Base-by-base conservation (phyloP, 2,329 filamentous ascomycete species). In the Trichoderma arundinaceum region DNA sequence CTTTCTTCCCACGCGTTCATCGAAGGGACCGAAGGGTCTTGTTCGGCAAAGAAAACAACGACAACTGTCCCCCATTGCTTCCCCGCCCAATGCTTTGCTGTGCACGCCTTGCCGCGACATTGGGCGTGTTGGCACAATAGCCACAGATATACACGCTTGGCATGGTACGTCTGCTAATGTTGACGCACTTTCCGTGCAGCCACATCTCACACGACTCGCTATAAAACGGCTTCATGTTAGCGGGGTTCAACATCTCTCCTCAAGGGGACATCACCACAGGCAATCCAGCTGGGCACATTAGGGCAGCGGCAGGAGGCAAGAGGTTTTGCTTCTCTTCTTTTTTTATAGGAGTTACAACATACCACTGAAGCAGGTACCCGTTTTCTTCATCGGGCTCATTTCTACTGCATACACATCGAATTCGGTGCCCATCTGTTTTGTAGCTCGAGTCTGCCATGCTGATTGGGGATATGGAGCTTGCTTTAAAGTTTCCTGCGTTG, bases 151-250 rank as follows among this genome's bases (percentile, higher is more conserved):
- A 90, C 5, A 89, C 84, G 12, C 81, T 80, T 5, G 87, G 85
- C 69, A 86, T 81, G n/a, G 81, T 82, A 65, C 83, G 80, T 54
- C 81, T 81, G 52, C 82, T 84, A 68, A 89, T 84, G 68, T 86
- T 86, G 70, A 88, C 81, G 72, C 87, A 90, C 65, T 80, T 81
- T n/a, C 84, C 86, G 72, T 90, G 87, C 35, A 89, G 82, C 82
- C 84, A 88, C 79, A 87, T 84, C 71, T 89, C 86, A 72, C 87
- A 90, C 28, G 85, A 86, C 76, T 88, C 84, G 71, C 87, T 89
- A 70, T 3, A 38, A 62, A 28, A 52, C 9, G 38, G n/a, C 39
- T 22, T 22, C 33, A 48, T 63, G 56, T 67, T 22, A 67, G 63
- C 19, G 39, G 12, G 19, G 15, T 12, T 52, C 35, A 33, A 17